Evolutionary conservation across 352 stramenopile species (phyloP).

Genomic region (Pythium catenulatum): DNA sequence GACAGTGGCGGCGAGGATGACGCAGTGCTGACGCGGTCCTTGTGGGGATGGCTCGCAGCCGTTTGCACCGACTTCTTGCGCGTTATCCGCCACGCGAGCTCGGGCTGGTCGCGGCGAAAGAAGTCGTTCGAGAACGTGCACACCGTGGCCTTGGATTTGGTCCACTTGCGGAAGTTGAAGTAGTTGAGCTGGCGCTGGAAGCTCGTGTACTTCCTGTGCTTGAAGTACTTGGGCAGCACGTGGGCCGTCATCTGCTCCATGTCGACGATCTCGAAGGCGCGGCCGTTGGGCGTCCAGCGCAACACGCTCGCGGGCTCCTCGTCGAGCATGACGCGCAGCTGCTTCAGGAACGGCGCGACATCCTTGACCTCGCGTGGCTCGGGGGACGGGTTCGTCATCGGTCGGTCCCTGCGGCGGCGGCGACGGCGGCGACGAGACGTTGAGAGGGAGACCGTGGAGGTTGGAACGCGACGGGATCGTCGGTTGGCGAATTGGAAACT

Average conservation of each 20-base stretch:
- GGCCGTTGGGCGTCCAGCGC: conserved; percentile 61
- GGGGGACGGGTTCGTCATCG: too few species aligned
- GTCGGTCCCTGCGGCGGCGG: too few species aligned
- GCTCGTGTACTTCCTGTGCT: conserved; percentile 96
- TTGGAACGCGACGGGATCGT: too few species aligned
- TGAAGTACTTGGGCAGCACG: conserved; percentile 95
- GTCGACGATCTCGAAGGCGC: conserved; percentile 67
- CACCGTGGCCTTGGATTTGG: conserved; percentile 86
- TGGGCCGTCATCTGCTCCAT: conserved; percentile 62
- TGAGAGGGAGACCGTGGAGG: too few species aligned
- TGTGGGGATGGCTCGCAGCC: conserved; percentile 20
- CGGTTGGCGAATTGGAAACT: too few species aligned
- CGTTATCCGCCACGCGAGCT: conserved; percentile 74
- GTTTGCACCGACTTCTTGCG: conserved; percentile 66
- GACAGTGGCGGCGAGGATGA: not conserved
- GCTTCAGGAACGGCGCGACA: conserved; percentile 77
- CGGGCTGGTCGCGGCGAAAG: conserved; percentile 79
- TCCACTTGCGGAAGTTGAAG: conserved; percentile 96
- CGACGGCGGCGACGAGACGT: too few species aligned
- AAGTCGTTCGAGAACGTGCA: conserved; percentile 90
- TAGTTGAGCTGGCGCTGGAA: conserved; percentile 97
- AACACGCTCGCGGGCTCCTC: conserved; percentile 62
- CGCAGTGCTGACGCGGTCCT: too few species aligned
- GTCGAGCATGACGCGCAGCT: conserved; percentile 76
- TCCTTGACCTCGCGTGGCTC: too few species aligned